phyloP scores from a whole-genome alignment of 495 filamentous ascomycete species.

The Talaromyces wortmannii region DNA sequence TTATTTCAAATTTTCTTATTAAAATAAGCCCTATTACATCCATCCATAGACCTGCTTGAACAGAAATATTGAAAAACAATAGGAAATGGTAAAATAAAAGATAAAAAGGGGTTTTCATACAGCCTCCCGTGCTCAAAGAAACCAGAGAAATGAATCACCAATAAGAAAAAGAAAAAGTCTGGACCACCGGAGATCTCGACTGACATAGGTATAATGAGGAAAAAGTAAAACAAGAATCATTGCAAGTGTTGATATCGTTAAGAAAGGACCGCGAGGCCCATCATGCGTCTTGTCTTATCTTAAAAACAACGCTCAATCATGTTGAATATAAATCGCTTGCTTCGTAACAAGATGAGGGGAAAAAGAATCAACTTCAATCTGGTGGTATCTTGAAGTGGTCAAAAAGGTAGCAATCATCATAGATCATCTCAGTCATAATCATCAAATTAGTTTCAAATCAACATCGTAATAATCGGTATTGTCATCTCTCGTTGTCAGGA shows the following conservation, averaged over 20 bases:
- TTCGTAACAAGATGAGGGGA: neutral
- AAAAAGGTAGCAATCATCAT: neutral
- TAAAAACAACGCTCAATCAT: neutral
- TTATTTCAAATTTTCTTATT: neutral
- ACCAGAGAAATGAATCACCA: neutral
- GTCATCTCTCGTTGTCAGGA: neutral
- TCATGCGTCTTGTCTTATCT: constrained; percentile 6
- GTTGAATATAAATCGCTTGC: neutral
- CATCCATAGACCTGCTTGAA: constrained; percentile 6
- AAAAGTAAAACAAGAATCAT: neutral
- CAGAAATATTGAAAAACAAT: neutral
- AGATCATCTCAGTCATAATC: neutral
- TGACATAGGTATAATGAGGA: neutral
- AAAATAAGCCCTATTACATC: neutral
- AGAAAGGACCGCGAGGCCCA: constrained; percentile 7
- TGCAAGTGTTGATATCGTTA: neutral
- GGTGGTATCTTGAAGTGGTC: neutral
- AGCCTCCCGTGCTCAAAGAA: neutral
- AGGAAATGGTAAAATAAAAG: neutral
- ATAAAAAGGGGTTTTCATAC: neutral
- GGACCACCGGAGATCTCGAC: neutral
- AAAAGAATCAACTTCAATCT: neutral
- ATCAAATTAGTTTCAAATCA: neutral
- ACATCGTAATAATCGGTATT: neutral
- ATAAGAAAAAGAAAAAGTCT: neutral